Conservation (phyloP, 352 stramenopile genomes). For the Albugo laibachii region DNA sequence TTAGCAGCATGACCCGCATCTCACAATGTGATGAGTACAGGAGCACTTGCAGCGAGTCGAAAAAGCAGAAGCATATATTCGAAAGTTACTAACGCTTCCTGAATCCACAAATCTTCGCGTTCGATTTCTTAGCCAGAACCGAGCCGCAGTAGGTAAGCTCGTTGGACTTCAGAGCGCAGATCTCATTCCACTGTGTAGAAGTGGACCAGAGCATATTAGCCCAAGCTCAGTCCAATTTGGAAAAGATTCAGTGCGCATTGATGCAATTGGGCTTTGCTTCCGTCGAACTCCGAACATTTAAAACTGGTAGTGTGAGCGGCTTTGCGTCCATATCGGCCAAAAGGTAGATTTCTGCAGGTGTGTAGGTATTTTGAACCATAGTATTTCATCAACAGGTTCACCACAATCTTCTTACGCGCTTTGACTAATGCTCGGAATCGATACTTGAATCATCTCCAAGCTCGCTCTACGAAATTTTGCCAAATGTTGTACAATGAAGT, state of each 20-base stretch:
- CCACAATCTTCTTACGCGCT: too few species aligned
- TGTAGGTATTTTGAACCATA: too few species aligned
- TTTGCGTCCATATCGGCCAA: not conserved
- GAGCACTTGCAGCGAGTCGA: constrained; percentile 51
- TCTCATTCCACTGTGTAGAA: constrained; percentile 9
- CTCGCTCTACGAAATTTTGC: too few species aligned
- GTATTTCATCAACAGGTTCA: too few species aligned
- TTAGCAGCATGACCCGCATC: not conserved
- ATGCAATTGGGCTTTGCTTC: constrained; percentile 20
- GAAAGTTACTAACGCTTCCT: constrained; percentile 18
- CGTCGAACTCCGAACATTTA: constrained; percentile 29
- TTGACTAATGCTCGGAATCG: too few species aligned
- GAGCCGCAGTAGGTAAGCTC: constrained; percentile 36
- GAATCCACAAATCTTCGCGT: constrained; percentile 46
- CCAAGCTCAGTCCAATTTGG: constrained; percentile 13
- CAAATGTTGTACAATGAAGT: too few species aligned
- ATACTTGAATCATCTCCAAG: too few species aligned
- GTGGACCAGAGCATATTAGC: constrained; percentile 15
- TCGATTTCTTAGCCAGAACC: constrained; percentile 48
- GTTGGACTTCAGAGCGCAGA: not conserved
- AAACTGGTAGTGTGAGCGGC: constrained; percentile 39
- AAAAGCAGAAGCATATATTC: constrained; percentile 38
- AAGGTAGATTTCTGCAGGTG: too few species aligned
- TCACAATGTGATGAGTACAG: constrained; percentile 8
- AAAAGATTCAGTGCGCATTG: not conserved